Conservation (phyloP, 2,329 filamentous ascomycete species). For the Bipolaris oryzae region DNA sequence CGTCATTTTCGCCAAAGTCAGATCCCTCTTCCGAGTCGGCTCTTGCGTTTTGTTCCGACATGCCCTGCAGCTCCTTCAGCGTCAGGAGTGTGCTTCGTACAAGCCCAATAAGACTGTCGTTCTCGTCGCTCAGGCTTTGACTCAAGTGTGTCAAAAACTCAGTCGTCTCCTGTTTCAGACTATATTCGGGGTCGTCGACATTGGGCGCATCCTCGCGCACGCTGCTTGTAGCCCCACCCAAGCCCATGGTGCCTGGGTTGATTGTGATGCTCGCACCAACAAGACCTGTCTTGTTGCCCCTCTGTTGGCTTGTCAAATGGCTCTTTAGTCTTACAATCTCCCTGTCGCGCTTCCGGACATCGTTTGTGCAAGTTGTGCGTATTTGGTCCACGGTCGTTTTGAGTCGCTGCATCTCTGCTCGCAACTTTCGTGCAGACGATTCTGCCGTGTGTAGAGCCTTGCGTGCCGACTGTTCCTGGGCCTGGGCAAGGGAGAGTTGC, state of each 20-base stretch:
- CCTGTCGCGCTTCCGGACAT: slow-evolving; percentile 86
- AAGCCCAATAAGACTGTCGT: slow-evolving; percentile 77
- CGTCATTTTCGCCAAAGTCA: slow-evolving; percentile 39
- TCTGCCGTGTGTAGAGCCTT: slow-evolving; percentile 76
- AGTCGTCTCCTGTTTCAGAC: slow-evolving; percentile 83
- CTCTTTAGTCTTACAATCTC: slow-evolving; percentile 89
- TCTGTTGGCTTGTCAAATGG: slow-evolving; percentile 72
- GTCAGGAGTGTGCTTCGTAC: slow-evolving; percentile 73
- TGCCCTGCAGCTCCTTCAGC: slow-evolving; percentile 68
- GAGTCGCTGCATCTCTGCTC: slow-evolving; percentile 80
- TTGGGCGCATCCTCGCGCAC: slow-evolving; percentile 63
- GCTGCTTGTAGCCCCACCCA: slow-evolving; percentile 30
- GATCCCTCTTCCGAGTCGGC: slow-evolving; percentile 36
- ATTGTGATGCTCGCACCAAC: slow-evolving; percentile 58
- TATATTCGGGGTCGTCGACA: slow-evolving; percentile 65
- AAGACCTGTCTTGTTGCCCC: slow-evolving; percentile 55
- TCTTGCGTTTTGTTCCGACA: slow-evolving; percentile 48
- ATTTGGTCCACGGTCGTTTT: slow-evolving; percentile 83
- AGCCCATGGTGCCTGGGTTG: slow-evolving; percentile 42
- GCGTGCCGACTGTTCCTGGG: slow-evolving; percentile 72
- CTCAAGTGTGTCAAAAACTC: slow-evolving; percentile 87
- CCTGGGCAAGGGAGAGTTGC: slow-evolving; percentile 65
- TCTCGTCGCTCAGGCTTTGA: slow-evolving; percentile 86
- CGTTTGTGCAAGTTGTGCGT: slow-evolving; percentile 83
- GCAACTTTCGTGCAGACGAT: slow-evolving; percentile 73